Base-by-base conservation (phyloP, 768 basidiomycete genomes). In the Podaxis sp. region DNA sequence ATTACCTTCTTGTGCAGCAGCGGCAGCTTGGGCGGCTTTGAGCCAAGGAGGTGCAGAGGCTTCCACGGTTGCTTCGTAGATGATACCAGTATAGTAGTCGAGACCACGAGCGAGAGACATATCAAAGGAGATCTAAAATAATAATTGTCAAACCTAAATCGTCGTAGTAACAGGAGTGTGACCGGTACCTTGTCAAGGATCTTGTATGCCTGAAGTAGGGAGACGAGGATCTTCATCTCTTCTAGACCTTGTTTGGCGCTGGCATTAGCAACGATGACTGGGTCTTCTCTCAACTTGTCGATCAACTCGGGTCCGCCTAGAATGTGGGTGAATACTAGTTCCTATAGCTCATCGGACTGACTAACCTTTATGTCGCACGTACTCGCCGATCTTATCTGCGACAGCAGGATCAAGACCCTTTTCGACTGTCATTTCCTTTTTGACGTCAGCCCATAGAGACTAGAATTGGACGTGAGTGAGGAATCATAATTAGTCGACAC, bases 11-110 rank as follows among this genome's bases (percentile, higher is more conserved):
- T 29, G 49, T 11, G 36, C 65, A 2, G 81, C 69, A 0, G 83
- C 79, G 52, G 80, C 71, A 1, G 83, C 82, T 66, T 84, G 80
- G 55, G 85, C 76, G 36, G 77, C 66, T 63, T 80, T 82, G 77
- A 94, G 87, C 2, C 87, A 88, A 0, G 96, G 96, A 1, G 96
- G 95, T 0, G 96, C 96, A 8, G 96, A 98, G 1, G 89, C 93
- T 70, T 93, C 94, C 43, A 94, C 92, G 64, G 92, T 85, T 47
- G 94, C 97, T 76, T 99, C 96, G 76, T 96, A 98, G 72, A 98
- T 98, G 69, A 99, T 89, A 17, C 97, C 97, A 1, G 96, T 99
- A 76, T 99, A 98, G 76, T 99, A 98, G 74, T 98, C 97, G 22
- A 98, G 83, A 41, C 96, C 96, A 36, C 96, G 90, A n/a, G 96